phyloP scores from a whole-genome alignment of 257 asterid genomes.

The Prunella vulgaris region DNA sequence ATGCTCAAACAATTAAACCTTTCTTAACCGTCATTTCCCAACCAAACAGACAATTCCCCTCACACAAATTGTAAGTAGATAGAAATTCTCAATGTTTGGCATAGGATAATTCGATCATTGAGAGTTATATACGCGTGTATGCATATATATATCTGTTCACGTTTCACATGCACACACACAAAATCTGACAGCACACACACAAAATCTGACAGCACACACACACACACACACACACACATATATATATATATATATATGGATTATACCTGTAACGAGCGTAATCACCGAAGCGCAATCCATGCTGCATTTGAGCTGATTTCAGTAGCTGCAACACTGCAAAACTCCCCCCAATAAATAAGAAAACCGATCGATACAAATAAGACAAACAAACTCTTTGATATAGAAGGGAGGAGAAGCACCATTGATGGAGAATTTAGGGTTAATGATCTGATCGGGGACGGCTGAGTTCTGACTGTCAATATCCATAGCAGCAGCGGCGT shows the following conservation, averaged over 20 bases:
- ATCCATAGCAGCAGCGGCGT: conserved; percentile 56
- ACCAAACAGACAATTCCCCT: conserved; percentile 6
- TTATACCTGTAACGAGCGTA: conserved; percentile 82
- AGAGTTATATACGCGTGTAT: background rate
- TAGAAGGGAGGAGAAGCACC: conserved; percentile 33
- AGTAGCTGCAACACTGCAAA: conserved; percentile 73
- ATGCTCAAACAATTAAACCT: background rate
- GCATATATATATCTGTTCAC: background rate
- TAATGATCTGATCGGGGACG: conserved; percentile 48
- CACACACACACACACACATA: background rate
- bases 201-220: background rate
- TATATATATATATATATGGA: no score
- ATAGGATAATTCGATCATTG: background rate
- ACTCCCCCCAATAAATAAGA: conserved; percentile 17
- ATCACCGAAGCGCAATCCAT: conserved; percentile 93
- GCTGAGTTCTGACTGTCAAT: conserved; percentile 51
- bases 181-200: background rate
- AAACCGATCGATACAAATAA: background rate
- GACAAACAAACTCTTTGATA: background rate
- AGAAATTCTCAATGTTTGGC: background rate
- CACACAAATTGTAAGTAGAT: background rate
- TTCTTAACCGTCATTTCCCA: background rate
- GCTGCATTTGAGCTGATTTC: conserved; percentile 99
- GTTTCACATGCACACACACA: background rate
- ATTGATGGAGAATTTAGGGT: conserved; percentile 74